phyloP scores from a whole-genome alignment of 2,329 filamentous ascomycete species.

The Didymella glomerata region DNA sequence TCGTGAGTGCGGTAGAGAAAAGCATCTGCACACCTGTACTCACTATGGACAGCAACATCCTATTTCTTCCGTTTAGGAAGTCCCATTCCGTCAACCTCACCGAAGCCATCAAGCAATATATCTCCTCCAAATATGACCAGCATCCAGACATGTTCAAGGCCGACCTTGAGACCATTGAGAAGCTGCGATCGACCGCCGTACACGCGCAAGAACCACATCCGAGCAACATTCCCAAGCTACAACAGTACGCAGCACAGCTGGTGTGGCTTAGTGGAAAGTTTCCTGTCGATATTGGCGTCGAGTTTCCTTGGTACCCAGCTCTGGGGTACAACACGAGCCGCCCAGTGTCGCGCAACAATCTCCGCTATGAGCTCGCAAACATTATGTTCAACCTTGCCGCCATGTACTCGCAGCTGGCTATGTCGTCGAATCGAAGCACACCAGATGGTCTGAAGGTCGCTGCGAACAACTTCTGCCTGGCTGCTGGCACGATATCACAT shows the following conservation, averaged over 20 bases:
- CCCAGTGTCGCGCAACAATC: slow-evolving; percentile 71
- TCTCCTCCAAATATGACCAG: slow-evolving; percentile 97
- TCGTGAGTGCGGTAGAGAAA: slow-evolving; percentile 32
- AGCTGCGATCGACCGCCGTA: slow-evolving; percentile 83
- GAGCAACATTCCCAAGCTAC: slow-evolving; percentile 86
- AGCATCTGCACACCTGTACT: background rate
- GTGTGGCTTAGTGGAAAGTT: slow-evolving; percentile 96
- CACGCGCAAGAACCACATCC: slow-evolving; percentile 87
- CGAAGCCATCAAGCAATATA: slow-evolving; percentile 88
- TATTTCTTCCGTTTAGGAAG: slow-evolving; percentile 87
- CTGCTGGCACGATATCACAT: slow-evolving; percentile 83
- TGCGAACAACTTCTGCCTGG: slow-evolving; percentile 87
- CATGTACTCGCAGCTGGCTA: slow-evolving; percentile 90
- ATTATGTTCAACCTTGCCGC: slow-evolving; percentile 92
- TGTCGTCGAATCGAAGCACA: slow-evolving; percentile 77
- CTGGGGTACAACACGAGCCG: slow-evolving; percentile 87
- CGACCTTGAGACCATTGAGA: slow-evolving; percentile 87
- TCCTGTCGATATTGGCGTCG: slow-evolving; percentile 92
- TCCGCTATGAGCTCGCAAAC: slow-evolving; percentile 87
- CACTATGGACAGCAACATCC: slow-evolving; percentile 62
- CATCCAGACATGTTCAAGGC: slow-evolving; percentile 95
- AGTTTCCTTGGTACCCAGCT: slow-evolving; percentile 96
- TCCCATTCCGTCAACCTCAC: slow-evolving; percentile 81
- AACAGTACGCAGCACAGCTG: slow-evolving; percentile 89
- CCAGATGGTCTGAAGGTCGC: slow-evolving; percentile 86